Conservation (phyloP, 2,329 filamentous ascomycete species). For the Calonectria pseudoturangicola region DNA sequence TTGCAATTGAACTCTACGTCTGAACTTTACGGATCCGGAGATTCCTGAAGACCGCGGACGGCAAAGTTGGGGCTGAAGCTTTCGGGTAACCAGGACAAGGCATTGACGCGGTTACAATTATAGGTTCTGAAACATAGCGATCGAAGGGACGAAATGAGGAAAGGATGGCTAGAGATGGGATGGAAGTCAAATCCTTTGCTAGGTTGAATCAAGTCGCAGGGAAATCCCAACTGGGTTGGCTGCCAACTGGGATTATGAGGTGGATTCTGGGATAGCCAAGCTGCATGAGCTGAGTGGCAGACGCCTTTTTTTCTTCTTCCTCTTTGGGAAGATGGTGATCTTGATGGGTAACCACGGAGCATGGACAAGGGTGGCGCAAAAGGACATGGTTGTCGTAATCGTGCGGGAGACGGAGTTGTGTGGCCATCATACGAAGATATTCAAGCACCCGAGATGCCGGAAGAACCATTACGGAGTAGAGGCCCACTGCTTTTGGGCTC, state of each 20-base stretch:
- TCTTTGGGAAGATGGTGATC: slow-evolving; percentile 17
- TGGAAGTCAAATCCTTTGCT: slow-evolving; percentile 13
- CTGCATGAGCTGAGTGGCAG: slow-evolving; percentile 15
- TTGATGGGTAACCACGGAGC: slow-evolving; percentile 3
- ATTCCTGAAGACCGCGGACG: slow-evolving; percentile 5
- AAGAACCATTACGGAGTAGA: slow-evolving; percentile 26
- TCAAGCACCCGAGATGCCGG: slow-evolving; percentile 18
- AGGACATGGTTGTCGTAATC: slow-evolving; percentile 28
- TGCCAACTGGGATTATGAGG: slow-evolving; percentile 6
- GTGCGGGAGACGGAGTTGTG: neutral
- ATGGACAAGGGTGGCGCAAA: slow-evolving; percentile 14
- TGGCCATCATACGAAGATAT: slow-evolving; percentile 25
- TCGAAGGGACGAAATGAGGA: slow-evolving; percentile 30
- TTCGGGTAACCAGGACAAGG: slow-evolving; percentile 3
- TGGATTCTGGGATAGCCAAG: slow-evolving; percentile 31
- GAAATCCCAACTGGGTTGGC: slow-evolving; percentile 20
- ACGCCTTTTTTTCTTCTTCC: slow-evolving; percentile 1
- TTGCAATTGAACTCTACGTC: slow-evolving; percentile 7
- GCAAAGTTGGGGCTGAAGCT: slow-evolving; percentile 15
- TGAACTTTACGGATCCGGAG: slow-evolving; percentile 14
- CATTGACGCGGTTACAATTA: slow-evolving; percentile 6
- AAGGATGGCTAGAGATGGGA: slow-evolving; percentile 34
- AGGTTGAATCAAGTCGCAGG: slow-evolving; percentile 30
- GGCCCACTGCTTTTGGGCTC: slow-evolving; percentile 28
- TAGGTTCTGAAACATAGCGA: slow-evolving; percentile 29